Conservation (phyloP, 208 protist species). For the Novymonas esmeraldas region DNA sequence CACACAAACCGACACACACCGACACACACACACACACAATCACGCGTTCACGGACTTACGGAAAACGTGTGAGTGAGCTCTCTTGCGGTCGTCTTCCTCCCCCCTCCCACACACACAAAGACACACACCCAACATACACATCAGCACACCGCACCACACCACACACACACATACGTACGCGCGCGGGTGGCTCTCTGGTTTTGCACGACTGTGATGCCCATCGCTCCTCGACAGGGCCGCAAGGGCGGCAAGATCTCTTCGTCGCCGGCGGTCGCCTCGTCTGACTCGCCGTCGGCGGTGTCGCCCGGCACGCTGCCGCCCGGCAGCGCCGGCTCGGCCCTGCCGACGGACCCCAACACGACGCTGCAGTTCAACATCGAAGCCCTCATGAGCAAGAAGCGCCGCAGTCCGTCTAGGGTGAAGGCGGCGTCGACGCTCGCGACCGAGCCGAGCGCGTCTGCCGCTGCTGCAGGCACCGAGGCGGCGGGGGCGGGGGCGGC, state of each 20-base stretch:
- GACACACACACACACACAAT: too few relatives aligned
- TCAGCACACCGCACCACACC: too few relatives aligned
- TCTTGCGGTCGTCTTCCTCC: too few relatives aligned
- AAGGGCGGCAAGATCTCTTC: conserved; percentile 88
- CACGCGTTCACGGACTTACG: too few relatives aligned
- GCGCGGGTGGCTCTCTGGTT: not conserved
- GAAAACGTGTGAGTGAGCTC: too few relatives aligned
- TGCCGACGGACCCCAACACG: conserved; percentile 34
- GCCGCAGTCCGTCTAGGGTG: conserved; percentile 30
- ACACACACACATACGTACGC: too few relatives aligned
- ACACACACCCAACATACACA: too few relatives aligned
- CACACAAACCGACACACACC: too few relatives aligned
- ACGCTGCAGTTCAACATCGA: conserved; percentile 54
- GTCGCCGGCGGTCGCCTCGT: conserved; percentile 48
- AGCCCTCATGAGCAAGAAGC: conserved; percentile 48
- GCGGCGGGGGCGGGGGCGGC: conserved; percentile 1
- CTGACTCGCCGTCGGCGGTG: conserved; percentile 47
- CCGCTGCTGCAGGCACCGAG: conserved; percentile 7
- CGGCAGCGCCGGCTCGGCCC: conserved; percentile 8
- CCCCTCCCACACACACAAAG: too few relatives aligned
- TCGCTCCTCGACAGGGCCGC: conserved; percentile 76
- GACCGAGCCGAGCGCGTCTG: conserved; percentile 5
- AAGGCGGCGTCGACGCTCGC: conserved; percentile 19
- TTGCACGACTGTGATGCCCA: conserved; percentile 47
- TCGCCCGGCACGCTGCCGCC: conserved; percentile 60